Percentiles rank a stretch among this genome's conserved stretches.
These are phyloP conservation scores for Elymus sibiricus DNA, from an alignment of 176 grass and related monocot species.

Conservation along the genomic window DNA sequence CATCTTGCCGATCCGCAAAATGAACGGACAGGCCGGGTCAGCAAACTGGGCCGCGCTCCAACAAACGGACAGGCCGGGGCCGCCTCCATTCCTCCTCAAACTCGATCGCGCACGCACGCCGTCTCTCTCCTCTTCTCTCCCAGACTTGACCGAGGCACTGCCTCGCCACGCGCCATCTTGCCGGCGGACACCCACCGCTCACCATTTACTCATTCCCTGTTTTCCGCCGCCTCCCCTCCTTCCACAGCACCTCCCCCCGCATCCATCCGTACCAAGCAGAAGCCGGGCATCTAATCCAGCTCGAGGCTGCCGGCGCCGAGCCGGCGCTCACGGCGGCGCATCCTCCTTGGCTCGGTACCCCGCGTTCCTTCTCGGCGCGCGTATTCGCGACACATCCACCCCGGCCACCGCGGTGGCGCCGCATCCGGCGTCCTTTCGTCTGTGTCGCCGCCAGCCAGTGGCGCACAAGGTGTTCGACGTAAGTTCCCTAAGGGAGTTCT, in stretches of 20 bases:
- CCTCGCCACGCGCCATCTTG: constrained; percentile 8
- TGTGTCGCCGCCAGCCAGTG: neutral
- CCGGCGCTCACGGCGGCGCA: neutral
- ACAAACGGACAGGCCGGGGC: neutral
- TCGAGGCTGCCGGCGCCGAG: neutral
- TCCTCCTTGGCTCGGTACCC: neutral
- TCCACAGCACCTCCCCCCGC: neutral
- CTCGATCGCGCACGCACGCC: neutral
- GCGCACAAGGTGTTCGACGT: constrained; percentile 40
- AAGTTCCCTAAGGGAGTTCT: constrained; percentile 34
- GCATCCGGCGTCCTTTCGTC: neutral
- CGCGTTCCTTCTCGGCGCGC: neutral
- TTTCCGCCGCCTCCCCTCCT: neutral
- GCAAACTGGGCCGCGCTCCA: neutral
- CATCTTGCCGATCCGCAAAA: too few relatives aligned
- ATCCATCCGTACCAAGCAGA: neutral
- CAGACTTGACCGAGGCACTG: neutral
- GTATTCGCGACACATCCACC: neutral
- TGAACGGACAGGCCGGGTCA: too few relatives aligned
- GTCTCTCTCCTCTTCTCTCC: neutral
- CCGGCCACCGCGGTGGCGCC: neutral
- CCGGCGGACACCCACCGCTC: neutral
- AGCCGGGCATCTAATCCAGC: neutral
- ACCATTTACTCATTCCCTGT: neutral
- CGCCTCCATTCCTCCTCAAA: neutral